These are phyloP conservation scores for Micractinium conductrix DNA, from an alignment of 139 green algal species.

Conservation along the genomic window DNA sequence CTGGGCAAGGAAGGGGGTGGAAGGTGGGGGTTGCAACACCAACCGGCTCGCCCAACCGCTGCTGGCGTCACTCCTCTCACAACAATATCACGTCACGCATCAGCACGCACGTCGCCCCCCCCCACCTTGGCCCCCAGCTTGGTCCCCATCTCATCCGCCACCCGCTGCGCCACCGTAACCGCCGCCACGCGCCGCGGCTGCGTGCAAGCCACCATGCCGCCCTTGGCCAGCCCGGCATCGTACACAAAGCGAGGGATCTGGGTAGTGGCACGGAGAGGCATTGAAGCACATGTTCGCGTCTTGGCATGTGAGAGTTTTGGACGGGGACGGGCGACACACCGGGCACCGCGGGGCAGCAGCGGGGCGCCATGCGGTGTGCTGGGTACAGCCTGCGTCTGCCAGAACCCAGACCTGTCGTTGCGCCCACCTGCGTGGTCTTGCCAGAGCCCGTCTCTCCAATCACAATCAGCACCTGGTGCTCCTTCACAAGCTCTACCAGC, in stretches of 20 bases:
- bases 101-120: too few species aligned
- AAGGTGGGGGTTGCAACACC: neutral
- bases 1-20: slow-evolving; percentile 21
- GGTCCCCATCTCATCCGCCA: slow-evolving; percentile 62
- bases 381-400: neutral
- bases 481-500: slow-evolving; percentile 64
- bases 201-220: slow-evolving; percentile 87
- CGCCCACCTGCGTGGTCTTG: slow-evolving; percentile 79
- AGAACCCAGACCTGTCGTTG: neutral
- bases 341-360: neutral
- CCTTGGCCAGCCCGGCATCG: slow-evolving; percentile 54
- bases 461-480: slow-evolving; percentile 67
- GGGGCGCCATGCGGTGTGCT: neutral
- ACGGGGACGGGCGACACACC: neutral
- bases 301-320: neutral
- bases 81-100: too few species aligned
- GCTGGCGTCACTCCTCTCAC: neutral
- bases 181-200: slow-evolving; percentile 96
- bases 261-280: neutral
- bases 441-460: slow-evolving; percentile 88
- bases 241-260: slow-evolving; percentile 87
- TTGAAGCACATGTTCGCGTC: neutral
- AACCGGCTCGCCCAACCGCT: neutral
- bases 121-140: slow-evolving; percentile 64
- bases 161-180: slow-evolving; percentile 97